These are phyloP conservation scores for Clarireedia monteithiana DNA, from an alignment of 2,329 filamentous ascomycete genomes.

Conservation along the genomic window DNA sequence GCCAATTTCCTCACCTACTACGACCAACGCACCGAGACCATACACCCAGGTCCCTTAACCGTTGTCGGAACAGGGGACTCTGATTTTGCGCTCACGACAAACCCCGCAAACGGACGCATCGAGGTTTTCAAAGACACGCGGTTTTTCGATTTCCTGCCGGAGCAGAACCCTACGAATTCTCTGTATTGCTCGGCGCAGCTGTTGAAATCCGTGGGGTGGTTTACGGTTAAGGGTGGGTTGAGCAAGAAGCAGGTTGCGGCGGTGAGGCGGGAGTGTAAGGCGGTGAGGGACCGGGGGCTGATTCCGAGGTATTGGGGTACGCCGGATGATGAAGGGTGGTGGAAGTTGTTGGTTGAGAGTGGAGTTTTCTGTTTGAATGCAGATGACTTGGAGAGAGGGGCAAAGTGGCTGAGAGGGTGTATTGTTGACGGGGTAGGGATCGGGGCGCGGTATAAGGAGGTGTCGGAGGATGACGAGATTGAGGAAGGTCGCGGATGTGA, in stretches of 20 bases:
- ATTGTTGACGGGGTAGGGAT: neutral
- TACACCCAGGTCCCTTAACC: constrained; percentile 35
- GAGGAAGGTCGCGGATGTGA: neutral
- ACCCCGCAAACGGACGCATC: constrained; percentile 29
- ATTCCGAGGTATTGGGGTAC: constrained; percentile 37
- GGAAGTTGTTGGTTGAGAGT: constrained; percentile 32
- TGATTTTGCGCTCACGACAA: constrained; percentile 30
- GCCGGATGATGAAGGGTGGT: constrained; percentile 32
- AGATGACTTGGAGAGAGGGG: constrained; percentile 26
- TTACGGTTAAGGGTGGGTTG: constrained; percentile 5
- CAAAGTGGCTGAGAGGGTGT: neutral
- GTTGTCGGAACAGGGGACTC: constrained; percentile 42
- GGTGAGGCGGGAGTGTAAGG: constrained; percentile 20
- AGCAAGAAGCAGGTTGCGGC: constrained; percentile 17
- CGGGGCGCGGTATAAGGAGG: neutral
- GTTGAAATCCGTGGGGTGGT: constrained; percentile 2
- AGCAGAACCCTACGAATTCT: constrained; percentile 16
- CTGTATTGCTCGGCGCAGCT: constrained; percentile 24
- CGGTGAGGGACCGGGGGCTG: constrained; percentile 32
- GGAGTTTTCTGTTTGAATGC: constrained; percentile 36
- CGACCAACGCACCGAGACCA: constrained; percentile 30
- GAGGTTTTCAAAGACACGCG: constrained; percentile 43
- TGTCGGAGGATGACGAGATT: neutral
- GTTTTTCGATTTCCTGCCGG: constrained; percentile 21
- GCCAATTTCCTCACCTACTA: constrained; percentile 31